Evolutionary conservation across 192 early-diverging fungal genomes (phyloP).

Genomic region (Thamnidium elegans): DNA sequence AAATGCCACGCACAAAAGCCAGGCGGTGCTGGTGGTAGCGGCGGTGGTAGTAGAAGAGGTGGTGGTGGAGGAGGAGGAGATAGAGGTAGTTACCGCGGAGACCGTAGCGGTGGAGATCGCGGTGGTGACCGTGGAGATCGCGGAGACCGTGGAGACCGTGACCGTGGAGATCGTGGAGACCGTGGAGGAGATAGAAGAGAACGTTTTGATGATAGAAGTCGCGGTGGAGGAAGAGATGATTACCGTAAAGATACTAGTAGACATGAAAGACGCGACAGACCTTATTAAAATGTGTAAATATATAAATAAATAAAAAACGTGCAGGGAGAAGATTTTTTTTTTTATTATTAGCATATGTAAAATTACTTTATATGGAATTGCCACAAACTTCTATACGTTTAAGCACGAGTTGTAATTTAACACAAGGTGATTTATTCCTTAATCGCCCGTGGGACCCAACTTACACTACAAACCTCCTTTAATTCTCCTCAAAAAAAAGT

Average conservation of each 20-base stretch:
- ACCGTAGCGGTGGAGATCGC: slow-evolving; percentile 27
- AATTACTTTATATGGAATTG: slow-evolving; percentile 9
- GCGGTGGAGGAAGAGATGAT: slow-evolving; percentile 38
- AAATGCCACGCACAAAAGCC: slow-evolving; percentile 60
- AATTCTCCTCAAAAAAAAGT: neutral
- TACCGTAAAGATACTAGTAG: slow-evolving; percentile 41
- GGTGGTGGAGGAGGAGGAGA: slow-evolving; percentile 38
- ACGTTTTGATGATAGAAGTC: slow-evolving; percentile 1
- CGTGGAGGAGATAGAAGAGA: neutral
- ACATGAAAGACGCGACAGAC: slow-evolving; percentile 45
- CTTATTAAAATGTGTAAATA: slow-evolving; percentile 34
- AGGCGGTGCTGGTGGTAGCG: slow-evolving; percentile 41
- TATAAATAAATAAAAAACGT: slow-evolving; percentile 3
- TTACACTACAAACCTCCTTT: too few species aligned
- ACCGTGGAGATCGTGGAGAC: slow-evolving; percentile 23
- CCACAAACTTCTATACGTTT: neutral
- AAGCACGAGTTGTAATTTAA: neutral
- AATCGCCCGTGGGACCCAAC: too few species aligned
- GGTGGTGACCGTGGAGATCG: slow-evolving; percentile 27
- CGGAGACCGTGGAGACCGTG: slow-evolving; percentile 37
- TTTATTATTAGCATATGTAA: slow-evolving; percentile 4
- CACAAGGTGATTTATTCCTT: too few species aligned
- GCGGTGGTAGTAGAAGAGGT: slow-evolving; percentile 36
- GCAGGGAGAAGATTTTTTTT: neutral
- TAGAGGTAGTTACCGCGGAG: slow-evolving; percentile 28